Percentiles rank a stretch among this genome's conserved stretches.
Conservation (phyloP, 192 early-diverging fungal species). For the Backusella morwellensis region DNA sequence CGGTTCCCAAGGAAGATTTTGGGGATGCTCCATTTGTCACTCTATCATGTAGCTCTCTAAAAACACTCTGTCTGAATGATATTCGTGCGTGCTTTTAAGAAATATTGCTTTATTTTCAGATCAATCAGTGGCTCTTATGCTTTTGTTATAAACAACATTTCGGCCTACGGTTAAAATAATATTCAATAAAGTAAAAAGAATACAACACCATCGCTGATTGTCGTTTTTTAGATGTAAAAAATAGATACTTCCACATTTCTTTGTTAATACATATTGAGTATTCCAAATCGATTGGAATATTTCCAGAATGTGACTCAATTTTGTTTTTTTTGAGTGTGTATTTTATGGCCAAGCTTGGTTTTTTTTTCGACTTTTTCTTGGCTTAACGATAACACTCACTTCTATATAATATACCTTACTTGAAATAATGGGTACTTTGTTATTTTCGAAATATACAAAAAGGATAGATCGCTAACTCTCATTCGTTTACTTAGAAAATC, state of each 20-base stretch:
- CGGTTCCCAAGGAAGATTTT: not conserved
- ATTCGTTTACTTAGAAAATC: not conserved
- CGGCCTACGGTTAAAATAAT: too few species aligned
- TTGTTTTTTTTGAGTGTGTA: not conserved
- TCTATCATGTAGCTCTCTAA: not conserved
- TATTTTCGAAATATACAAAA: too few species aligned
- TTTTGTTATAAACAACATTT: too few species aligned
- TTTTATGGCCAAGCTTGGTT: not conserved
- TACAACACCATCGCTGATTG: too few species aligned
- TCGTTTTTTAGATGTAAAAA: too few species aligned
- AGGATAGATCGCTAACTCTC: not conserved
- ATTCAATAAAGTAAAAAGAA: too few species aligned
- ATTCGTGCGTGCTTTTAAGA: not conserved
- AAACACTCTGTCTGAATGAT: not conserved
- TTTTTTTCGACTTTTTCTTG: not conserved
- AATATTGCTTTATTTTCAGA: too few species aligned
- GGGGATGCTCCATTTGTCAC: not conserved
- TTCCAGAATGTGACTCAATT: not conserved
- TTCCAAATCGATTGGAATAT: too few species aligned
- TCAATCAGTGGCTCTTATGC: too few species aligned
- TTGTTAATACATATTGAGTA: too few species aligned
- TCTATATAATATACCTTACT: not conserved
- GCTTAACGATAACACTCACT: not conserved
- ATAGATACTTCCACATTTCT: too few species aligned
- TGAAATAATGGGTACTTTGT: not conserved